Evolutionary conservation across 345 rosid species (phyloP), one percentile per base, ranked within the genome.

Genomic region (Viola odorata): DNA sequence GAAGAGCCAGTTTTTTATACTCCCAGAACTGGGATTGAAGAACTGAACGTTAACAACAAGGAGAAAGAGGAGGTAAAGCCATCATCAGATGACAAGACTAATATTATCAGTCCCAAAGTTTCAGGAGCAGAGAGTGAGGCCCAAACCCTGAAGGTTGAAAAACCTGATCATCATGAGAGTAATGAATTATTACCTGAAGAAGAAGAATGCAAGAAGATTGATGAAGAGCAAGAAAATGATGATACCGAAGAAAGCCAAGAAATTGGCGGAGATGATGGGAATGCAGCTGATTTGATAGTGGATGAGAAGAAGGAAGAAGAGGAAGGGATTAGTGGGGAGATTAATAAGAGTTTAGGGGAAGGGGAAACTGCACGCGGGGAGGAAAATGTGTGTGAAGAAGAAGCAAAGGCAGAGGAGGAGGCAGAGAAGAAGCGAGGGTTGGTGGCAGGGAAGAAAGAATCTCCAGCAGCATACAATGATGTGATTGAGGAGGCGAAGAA

Each of bases 401-500:
- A 37, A 50, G 54, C 12, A 52, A 36, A 57, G 5, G 38, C 41
- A 40, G 59, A 17, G 4, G 16, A 39, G 8, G 55, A 47, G 17
- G 63, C 1, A 8, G 65, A 63, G 42, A 74, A 70, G 66, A 53
- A n/a, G 41, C 73, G 61, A 56, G 72, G 50, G 3, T 61, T 49
- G 63, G 70, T 71, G 57, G 63, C 70, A 49, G 69, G 67, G 68
- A 91, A 78, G 79, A 91, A 81, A 64, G 96, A 81, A 49, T 70
- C 85, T 8, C 73, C 88, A 57, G 51, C 80, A 16, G 89, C 89
- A 5, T 87, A 84, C 69, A 91, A 91, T 42, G 92, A 87, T 63
- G 95, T 91, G 63, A 91, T 91, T 6, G 90, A 84, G 62, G 83
- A 87, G 73, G 82, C 88, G 1, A 82, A 87, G 40, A 80, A 81